phyloP scores from a whole-genome alignment of 192 early-diverging fungal species.

The Umbelopsis sp. region DNA sequence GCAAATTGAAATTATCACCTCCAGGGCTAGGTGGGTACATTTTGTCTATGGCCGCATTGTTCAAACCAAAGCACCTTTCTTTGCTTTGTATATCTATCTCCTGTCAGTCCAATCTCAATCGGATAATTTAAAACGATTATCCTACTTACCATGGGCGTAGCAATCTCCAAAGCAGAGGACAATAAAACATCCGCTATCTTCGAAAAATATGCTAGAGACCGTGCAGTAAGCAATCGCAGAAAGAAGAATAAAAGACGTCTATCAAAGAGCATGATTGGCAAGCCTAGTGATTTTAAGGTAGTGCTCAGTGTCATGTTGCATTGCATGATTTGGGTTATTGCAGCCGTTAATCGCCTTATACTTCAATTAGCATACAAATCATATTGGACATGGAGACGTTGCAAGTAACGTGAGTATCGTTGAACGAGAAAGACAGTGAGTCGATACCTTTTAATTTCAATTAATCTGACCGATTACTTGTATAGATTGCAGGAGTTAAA shows the following conservation, averaged over 20 bases:
- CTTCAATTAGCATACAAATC: neutral
- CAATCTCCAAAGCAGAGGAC: neutral
- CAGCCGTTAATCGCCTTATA: neutral
- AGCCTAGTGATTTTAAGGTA: constrained; percentile 13
- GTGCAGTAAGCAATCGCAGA: neutral
- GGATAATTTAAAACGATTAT: too few species aligned
- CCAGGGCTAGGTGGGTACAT: too few species aligned
- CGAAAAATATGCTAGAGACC: neutral
- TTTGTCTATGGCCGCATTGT: too few species aligned
- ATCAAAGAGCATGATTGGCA: constrained; percentile 7
- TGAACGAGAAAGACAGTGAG: neutral
- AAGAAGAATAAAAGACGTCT: neutral
- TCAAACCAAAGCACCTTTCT: too few species aligned
- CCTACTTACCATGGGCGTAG: too few species aligned
- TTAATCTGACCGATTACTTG: too few species aligned
- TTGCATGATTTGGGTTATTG: too few species aligned
- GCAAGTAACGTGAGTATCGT: neutral
- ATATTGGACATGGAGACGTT: constrained; percentile 2
- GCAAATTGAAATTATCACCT: too few species aligned
- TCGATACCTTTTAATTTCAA: too few species aligned
- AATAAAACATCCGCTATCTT: neutral
- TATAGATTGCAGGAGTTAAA: neutral
- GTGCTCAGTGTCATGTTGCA: too few species aligned
- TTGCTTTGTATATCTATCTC: too few species aligned
- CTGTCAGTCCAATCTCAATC: too few species aligned